Evolutionary conservation across 176 grass and related monocot species (phyloP), one percentile per base, ranked within the genome.

Genomic region (Aegilops sharonensis): DNA sequence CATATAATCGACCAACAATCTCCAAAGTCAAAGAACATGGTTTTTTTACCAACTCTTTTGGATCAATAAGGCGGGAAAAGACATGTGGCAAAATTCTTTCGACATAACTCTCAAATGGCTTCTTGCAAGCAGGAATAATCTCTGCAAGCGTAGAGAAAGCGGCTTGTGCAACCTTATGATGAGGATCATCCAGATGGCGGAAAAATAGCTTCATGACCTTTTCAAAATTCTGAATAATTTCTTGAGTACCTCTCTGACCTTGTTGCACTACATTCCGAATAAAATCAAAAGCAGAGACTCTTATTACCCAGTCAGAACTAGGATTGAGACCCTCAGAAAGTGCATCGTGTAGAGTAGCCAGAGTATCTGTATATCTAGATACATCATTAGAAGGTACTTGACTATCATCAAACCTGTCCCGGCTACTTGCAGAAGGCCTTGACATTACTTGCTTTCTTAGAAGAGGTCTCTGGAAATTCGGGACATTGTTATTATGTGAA

Each of bases 121-220:
- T 99, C 83, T 95, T 95, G 87, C 87, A 99, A 78, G 91, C 91
- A 89, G 97, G 97, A 92, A 99, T 96, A 86, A 96, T 89, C 81
- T 99, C 97, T 78, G 94, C 90, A 39, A 99, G 97, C 1, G 97
- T 88, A 52, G 94, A 91, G 72, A 99, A 91, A 74, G 88, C 90
- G 25, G 97, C 97, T 48, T 95, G 93, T 34, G 97, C 91, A 78
- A 99, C 93, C 87, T 99, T 99, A 81, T 99, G 94, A 91, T 99
- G 97, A 74, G 97, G 94, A 94, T 99, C 97, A 79, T 99, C 97
- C 86, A 99, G 86, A 91, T 99, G 92, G 36, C 90, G 90, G 72
- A 99, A 95, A 86, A 99, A 99, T 67, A 99, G 80, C 82, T 94
- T 99, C 97, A 99, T 99, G 61, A 99, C 97, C 82, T 99, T 99